A percentile compares a stretch with the other conserved stretches of the same genome.
These are phyloP conservation scores for Avena atlantica DNA, from an alignment of 176 grass and related monocot species.

Conservation along the genomic window DNA sequence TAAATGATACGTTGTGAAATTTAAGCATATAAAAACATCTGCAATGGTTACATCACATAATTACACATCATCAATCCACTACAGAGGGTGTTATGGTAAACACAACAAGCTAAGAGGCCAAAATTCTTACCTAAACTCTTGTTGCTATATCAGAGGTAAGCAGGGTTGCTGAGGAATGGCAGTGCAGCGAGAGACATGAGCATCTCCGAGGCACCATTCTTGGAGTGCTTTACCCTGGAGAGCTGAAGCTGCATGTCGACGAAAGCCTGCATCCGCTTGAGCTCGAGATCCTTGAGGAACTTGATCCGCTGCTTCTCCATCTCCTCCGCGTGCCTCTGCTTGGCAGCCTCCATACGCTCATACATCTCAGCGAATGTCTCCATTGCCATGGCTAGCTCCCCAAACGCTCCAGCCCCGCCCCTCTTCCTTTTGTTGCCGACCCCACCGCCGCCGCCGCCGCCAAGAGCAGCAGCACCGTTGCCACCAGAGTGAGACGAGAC, in stretches of 20 bases:
- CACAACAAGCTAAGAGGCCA: constrained; percentile 8
- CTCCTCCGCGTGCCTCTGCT: constrained; percentile 87
- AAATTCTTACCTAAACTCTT: constrained; percentile 56
- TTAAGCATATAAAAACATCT: constrained; percentile 21
- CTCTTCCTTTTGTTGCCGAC: constrained; percentile 49
- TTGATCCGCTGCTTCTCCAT: constrained; percentile 97
- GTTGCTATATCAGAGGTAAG: constrained; percentile 57
- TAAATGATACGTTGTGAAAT: constrained; percentile 10
- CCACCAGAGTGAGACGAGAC: constrained; percentile 56
- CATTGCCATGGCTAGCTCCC: constrained; percentile 80
- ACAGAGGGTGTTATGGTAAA: neutral
- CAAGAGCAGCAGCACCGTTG: neutral
- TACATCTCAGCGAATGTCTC: constrained; percentile 85
- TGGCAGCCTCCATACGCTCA: constrained; percentile 77
- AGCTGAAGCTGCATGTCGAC: constrained; percentile 90
- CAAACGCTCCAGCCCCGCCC: constrained; percentile 55
- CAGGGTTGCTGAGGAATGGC: constrained; percentile 70
- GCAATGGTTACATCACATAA: constrained; percentile 12
- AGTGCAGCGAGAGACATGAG: constrained; percentile 66
- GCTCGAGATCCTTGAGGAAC: constrained; percentile 83
- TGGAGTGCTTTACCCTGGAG: constrained; percentile 60
- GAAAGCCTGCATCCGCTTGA: constrained; percentile 95
- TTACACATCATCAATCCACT: constrained; percentile 34
- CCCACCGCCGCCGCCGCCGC: neutral
- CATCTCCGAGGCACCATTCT: constrained; percentile 59